Evolutionary conservation across 2,329 filamentous ascomycete species (phyloP), one percentile per base, ranked within the genome.

Genomic region (Paecilomyces formosus): DNA sequence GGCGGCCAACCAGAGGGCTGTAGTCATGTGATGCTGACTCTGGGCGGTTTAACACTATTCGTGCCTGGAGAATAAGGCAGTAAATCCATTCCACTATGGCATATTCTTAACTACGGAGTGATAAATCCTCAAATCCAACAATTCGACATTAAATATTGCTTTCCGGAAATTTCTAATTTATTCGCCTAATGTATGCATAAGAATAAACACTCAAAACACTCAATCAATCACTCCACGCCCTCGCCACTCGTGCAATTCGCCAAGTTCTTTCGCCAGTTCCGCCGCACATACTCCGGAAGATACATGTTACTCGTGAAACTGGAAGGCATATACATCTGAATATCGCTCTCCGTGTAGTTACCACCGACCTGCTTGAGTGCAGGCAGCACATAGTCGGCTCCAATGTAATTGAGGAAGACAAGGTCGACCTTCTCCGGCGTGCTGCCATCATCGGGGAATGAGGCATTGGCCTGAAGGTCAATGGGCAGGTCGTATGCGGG

Each of bases 381-480:
- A 2, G 63, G 59, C n/a, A 70, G 21, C 11, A 69, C 63, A 31
- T 55, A 64, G 15, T 56, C 55, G 4, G 55, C 54, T 3, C 56
- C 65, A 39, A 70, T 64, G 55, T 61, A 68, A 31, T 65, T 60
- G 9, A 66, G 52, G 58, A 68, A 69, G 13, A 68, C 58, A 3
- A 69, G 24, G 54, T 69, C 67, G 7, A 69, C 65, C 3, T 51
- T 60, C 21, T 64, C 53, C 1, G 66, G 66, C 13, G 45, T 56
- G 15, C 61, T 60, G 18, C 65, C 64, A 35, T 64, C 57, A 3
- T 58, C 57, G 3, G 66, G 65, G 61, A 69, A 69, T 15, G 63
- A 64, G 18, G 66, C 68, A 50, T 72, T 72, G n/a, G 65, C 70
- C 58, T 72, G 68, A 15, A 72, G 59, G 53, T 72, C 66, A 39